These are phyloP conservation scores for Talaromyces amestolkiae DNA, from an alignment of 2,329 filamentous ascomycete genomes.

Conservation along the genomic window DNA sequence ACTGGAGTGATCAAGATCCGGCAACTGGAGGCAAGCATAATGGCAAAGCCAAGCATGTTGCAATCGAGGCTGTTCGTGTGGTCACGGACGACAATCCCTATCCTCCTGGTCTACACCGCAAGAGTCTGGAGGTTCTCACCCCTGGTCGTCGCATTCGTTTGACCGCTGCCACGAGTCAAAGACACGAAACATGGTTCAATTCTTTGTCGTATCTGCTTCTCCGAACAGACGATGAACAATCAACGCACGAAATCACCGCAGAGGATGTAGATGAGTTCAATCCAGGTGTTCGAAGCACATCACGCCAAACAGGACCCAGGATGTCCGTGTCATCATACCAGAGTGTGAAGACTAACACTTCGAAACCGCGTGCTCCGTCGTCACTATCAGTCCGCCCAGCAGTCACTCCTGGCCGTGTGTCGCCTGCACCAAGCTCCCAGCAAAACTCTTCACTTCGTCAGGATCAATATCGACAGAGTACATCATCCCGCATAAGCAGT, in stretches of 20 bases:
- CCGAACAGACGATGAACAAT: conserved; percentile 62
- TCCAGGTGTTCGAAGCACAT: conserved; percentile 57
- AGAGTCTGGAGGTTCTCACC: conserved; percentile 86
- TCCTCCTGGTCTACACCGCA: conserved; percentile 89
- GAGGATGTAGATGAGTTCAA: conserved; percentile 78
- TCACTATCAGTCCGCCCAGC: conserved; percentile 39
- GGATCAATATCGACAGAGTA: conserved; percentile 40
- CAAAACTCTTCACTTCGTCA: conserved; percentile 35
- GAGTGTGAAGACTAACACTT: conserved; percentile 68
- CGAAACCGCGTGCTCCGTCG: conserved; percentile 49
- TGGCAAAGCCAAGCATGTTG: conserved; percentile 80
- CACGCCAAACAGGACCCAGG: conserved; percentile 53
- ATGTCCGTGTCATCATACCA: conserved; percentile 76
- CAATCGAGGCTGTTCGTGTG: conserved; percentile 88
- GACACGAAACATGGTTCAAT: conserved; percentile 99
- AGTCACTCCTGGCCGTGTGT: conserved; percentile 36
- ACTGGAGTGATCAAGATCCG: conserved; percentile 93
- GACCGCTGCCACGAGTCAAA: conserved; percentile 86
- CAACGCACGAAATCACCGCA: conserved; percentile 57
- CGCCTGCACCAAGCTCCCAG: conserved; percentile 35
- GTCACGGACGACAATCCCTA: conserved; percentile 93
- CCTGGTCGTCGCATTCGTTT: conserved; percentile 89
- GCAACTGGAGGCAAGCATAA: conserved; percentile 73
- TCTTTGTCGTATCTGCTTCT: conserved; percentile 89
- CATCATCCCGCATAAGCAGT: conserved; percentile 48